Conservation (phyloP, 495 filamentous ascomycete species). For the Podospora pseudoanserina region DNA sequence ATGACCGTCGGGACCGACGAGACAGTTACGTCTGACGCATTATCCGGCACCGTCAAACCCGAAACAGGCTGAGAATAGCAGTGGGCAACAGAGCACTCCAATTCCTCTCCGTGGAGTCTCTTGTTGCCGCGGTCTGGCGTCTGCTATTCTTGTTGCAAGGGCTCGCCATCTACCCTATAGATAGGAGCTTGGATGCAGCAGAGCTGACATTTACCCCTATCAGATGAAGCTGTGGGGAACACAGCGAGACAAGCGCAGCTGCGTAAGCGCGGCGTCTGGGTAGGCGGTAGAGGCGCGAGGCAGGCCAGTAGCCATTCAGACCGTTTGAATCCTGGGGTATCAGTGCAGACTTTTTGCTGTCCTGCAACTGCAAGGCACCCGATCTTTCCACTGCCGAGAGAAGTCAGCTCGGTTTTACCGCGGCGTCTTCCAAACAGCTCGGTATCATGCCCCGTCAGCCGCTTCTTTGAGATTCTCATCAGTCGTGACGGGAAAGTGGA, state of each 20-base stretch:
- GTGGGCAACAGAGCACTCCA: constrained; percentile 3
- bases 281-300: not conserved
- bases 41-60: constrained; percentile 16
- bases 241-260: not conserved
- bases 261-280: constrained; percentile 2
- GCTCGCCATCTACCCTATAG: not conserved
- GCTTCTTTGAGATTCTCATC: not conserved
- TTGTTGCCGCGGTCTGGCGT: not conserved
- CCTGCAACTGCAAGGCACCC: constrained; percentile 5
- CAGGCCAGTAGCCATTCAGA: not conserved
- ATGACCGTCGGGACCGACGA: constrained; percentile 23
- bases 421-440: not conserved
- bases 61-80: constrained; percentile 23
- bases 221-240: not conserved
- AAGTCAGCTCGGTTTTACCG: not conserved
- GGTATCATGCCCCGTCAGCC: not conserved
- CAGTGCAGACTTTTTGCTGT: not conserved
- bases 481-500: not conserved
- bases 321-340: not conserved
- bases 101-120: not conserved
- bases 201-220: not conserved
- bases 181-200: not conserved
- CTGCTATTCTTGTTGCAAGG: not conserved
- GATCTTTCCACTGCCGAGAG: constrained; percentile 4
- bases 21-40: constrained; percentile 8